A percentile compares a stretch with the other conserved stretches of the same genome.
Evolutionary conservation across 2,329 filamentous ascomycete species (phyloP).

Genomic region (Xylaria polymorpha): DNA sequence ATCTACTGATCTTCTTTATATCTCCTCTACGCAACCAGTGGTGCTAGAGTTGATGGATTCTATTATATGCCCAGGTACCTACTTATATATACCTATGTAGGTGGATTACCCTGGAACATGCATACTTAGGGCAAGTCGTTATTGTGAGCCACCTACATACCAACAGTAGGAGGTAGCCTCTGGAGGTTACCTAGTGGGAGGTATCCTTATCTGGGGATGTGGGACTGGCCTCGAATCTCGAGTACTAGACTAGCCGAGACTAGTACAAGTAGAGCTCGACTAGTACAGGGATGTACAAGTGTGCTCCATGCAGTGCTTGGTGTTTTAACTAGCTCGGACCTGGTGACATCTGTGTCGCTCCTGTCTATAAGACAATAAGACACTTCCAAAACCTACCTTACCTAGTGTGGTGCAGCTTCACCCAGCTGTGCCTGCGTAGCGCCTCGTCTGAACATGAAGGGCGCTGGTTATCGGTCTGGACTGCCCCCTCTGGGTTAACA

Average conservation of each 20-base stretch:
- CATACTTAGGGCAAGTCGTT: slow-evolving; percentile 3
- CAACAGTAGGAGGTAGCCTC: too few relatives aligned
- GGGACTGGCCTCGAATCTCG: slow-evolving; percentile 4
- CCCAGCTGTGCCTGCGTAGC: slow-evolving; percentile 23
- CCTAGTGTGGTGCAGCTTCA: slow-evolving; percentile 23
- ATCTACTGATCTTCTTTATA: background rate
- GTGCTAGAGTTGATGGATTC: too few relatives aligned
- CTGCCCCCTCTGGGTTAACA: background rate
- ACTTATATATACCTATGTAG: background rate
- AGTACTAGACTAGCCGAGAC: background rate
- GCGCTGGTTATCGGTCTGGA: background rate
- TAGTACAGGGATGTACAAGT: slow-evolving; percentile 14
- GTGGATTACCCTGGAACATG: slow-evolving; percentile 1
- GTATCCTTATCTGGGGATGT: slow-evolving; percentile 30
- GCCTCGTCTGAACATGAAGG: background rate
- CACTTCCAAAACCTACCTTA: slow-evolving; percentile 2
- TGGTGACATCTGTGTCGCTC: slow-evolving; percentile 24
- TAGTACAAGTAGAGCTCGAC: background rate
- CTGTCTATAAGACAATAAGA: slow-evolving; percentile 4
- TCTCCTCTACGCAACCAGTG: too few relatives aligned
- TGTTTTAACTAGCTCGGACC: slow-evolving; percentile 18
- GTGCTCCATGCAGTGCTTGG: slow-evolving; percentile 12
- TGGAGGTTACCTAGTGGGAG: too few relatives aligned
- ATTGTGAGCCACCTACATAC: too few relatives aligned
- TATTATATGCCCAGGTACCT: background rate